These are phyloP conservation scores for Casuarina glauca DNA, from an alignment of 306 rosid species.

Conservation along the genomic window DNA sequence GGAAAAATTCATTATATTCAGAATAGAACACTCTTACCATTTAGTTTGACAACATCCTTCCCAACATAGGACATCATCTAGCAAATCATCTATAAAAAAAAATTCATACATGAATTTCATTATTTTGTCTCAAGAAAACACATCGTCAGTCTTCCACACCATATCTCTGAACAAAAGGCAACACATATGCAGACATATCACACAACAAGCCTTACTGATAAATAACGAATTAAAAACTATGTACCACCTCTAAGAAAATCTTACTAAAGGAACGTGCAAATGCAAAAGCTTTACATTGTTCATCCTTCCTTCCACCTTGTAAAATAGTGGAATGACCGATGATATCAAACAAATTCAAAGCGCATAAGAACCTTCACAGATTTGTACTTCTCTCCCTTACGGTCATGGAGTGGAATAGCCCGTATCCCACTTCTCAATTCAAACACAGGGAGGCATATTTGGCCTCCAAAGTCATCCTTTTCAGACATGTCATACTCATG, in stretches of 20 bases:
- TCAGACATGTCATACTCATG: conserved; percentile 97
- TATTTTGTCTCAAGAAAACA: background rate
- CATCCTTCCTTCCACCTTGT: background rate
- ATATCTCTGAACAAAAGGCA: background rate
- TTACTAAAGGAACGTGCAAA: background rate
- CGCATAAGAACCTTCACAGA: conserved; percentile 89
- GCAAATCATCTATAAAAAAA: background rate
- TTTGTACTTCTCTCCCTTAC: conserved; percentile 68
- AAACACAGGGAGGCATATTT: conserved; percentile 73
- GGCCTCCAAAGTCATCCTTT: conserved; percentile 98
- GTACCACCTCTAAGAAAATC: conserved; percentile 13
- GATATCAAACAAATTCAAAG: conserved; percentile 59
- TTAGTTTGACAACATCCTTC: no score
- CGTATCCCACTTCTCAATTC: conserved; percentile 82
- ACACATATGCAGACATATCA: background rate
- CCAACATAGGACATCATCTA: no score
- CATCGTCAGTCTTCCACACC: background rate
- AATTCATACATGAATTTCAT: background rate
- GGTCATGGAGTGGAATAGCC: conserved; percentile 55
- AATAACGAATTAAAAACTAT: background rate
- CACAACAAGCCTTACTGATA: background rate
- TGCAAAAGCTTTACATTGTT: conserved; percentile 25
- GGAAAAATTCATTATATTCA: no score
- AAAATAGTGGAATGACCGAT: conserved; percentile 1
- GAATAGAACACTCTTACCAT: no score